Evolutionary conservation across 352 stramenopile genomes (phyloP).

Genomic region (Phytopythium delawarense): DNA sequence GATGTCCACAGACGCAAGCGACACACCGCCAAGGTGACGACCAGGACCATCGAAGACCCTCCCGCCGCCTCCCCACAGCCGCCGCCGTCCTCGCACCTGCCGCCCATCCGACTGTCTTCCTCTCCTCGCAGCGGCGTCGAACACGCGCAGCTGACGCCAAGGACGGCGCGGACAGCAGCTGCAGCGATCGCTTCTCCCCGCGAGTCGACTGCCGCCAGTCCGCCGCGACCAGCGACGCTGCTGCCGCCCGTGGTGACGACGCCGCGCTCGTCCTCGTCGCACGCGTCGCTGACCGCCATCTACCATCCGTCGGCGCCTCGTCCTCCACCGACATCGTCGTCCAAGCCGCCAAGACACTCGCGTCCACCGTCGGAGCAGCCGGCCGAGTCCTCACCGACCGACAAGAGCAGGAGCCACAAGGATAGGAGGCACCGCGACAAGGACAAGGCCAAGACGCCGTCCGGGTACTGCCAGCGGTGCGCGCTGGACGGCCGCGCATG

Average conservation of each 20-base stretch:
- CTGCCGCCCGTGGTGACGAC: background rate
- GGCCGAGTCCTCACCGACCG: background rate
- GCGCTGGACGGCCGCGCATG: conserved; percentile 49
- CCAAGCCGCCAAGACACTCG: background rate
- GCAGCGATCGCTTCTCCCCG: background rate
- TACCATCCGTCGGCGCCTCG: background rate
- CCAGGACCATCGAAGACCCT: background rate
- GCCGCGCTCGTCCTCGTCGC: background rate
- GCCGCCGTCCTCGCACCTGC: background rate
- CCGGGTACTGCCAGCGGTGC: conserved; percentile 56
- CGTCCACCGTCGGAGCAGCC: background rate
- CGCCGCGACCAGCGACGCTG: background rate
- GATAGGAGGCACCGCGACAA: background rate
- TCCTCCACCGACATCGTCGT: background rate
- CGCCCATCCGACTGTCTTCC: background rate
- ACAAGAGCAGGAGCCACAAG: background rate
- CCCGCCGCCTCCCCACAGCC: background rate
- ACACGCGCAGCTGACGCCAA: background rate
- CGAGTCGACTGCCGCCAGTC: background rate
- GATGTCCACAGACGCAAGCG: background rate
- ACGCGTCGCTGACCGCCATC: conserved; percentile 1
- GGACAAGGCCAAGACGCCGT: conserved; percentile 27
- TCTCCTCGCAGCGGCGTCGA: background rate
- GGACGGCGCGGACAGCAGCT: conserved; percentile 1
- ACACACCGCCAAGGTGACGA: background rate